Evolutionary conservation across 768 basidiomycete species (phyloP).

Genomic region (Cantharellus anzutake): DNA sequence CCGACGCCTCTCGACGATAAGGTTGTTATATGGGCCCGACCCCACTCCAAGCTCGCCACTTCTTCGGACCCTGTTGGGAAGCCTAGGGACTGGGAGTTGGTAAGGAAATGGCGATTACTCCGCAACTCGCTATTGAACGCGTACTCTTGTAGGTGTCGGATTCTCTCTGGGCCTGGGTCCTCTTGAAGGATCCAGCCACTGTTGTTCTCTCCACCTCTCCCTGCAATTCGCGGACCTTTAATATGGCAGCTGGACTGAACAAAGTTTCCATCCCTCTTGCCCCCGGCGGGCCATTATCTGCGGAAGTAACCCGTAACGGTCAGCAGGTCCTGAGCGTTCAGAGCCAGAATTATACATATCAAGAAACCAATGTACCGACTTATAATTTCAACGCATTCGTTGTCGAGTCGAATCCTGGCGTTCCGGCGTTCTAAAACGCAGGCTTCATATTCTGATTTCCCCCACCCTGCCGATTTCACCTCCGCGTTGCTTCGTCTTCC

Average conservation of each 20-base stretch:
- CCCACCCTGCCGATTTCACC: too few relatives aligned
- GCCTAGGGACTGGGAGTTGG: conserved; percentile 39
- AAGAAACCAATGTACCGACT: conserved; percentile 8
- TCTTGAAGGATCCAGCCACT: conserved; percentile 34
- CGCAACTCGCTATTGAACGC: not conserved
- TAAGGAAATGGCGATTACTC: conserved; percentile 14
- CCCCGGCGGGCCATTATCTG: conserved; percentile 24
- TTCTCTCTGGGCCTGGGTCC: conserved; percentile 44
- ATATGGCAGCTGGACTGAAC: conserved; percentile 36
- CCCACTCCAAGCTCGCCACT: conserved; percentile 40
- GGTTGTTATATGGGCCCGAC: conserved; percentile 55
- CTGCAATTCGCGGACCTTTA: conserved; percentile 25
- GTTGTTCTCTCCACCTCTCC: conserved; percentile 34
- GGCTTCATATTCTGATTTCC: too few relatives aligned
- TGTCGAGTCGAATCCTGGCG: not conserved
- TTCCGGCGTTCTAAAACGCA: too few relatives aligned
- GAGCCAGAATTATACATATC: not conserved
- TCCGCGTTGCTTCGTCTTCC: too few relatives aligned
- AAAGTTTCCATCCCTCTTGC: conserved; percentile 40
- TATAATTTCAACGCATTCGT: conserved; percentile 44
- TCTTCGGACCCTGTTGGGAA: conserved; percentile 24
- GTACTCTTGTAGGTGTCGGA: conserved; percentile 31
- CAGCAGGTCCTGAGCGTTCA: conserved; percentile 16
- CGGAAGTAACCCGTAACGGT: conserved; percentile 21
- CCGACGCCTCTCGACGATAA: conserved; percentile 40